These are phyloP conservation scores for Cucurbita pepo DNA, from an alignment of 306 rosid genomes.

Conservation along the genomic window DNA sequence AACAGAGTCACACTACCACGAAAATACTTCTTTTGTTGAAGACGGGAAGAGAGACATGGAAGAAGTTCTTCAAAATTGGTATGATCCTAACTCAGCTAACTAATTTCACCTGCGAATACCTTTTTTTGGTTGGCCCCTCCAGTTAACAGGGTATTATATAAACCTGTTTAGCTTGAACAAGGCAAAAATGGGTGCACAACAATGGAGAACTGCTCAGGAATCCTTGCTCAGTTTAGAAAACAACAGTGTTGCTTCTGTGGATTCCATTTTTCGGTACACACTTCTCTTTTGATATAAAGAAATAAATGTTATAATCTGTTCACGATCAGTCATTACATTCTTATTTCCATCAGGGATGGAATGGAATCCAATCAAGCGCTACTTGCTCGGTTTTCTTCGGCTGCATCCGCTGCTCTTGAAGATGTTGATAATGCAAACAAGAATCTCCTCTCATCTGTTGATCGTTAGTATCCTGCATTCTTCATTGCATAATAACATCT, in stretches of 20 bases:
- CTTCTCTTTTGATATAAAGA: not conserved
- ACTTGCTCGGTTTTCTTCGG: conserved; percentile 57
- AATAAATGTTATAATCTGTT: not conserved
- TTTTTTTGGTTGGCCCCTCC: not conserved
- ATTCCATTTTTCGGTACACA: conserved; percentile 63
- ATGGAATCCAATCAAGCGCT: conserved; percentile 63
- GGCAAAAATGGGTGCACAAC: conserved; percentile 75
- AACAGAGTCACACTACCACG: conserved; percentile 63
- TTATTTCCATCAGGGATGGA: conserved; percentile 46
- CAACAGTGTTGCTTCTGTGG: conserved; percentile 66
- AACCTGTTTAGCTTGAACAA: conserved; percentile 46
- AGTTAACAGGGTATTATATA: not conserved
- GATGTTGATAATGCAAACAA: conserved; percentile 72
- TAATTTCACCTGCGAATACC: not conserved
- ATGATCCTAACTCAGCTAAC: conserved; percentile 7
- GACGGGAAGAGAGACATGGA: conserved; percentile 67
- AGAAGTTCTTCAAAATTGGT: conserved; percentile 84
- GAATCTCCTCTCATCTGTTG: conserved; percentile 66
- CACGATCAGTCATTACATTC: not conserved
- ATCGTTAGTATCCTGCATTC: conserved; percentile 42
- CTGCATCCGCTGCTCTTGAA: conserved; percentile 62
- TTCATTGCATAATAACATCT: not conserved
- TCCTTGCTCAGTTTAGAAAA: conserved; percentile 69
- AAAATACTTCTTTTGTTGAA: conserved; percentile 75
- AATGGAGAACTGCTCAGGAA: conserved; percentile 90